Base-by-base conservation (phyloP, 1,139 yeast genomes). In the Kazachstania sp. region DNA sequence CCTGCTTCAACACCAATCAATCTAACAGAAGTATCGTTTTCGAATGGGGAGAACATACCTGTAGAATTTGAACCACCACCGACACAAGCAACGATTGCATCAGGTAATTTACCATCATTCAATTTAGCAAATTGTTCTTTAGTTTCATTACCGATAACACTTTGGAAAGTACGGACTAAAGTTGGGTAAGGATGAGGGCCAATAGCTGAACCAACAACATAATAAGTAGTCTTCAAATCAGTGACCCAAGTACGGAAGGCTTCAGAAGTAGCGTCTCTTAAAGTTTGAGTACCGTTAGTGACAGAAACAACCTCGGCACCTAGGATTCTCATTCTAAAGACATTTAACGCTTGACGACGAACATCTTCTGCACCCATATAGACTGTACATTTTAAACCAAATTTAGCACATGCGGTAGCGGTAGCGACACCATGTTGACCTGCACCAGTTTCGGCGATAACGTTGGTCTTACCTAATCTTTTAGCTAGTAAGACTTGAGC, bases 351-450 rank as follows among this genome's bases (percentile, higher is more conserved):
- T 75, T 92, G 99, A 70, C 99, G 86, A 68, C 97, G 85, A 44
- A 86, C 95, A 71, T 92, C 99, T 70, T 92, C 98, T 44, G 97
- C 97, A 53, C 99, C 99, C 99, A 92, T 92, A 64, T 80, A 92
- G 35, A 92, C 95, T n/a, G 87, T 86, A 73, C 98, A 92, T 64
- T 85, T 80, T 69, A 92, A 68, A 46, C 98, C 98, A 59, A 92
- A 92, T 68, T 92, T 94, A 56, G 99, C 99, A 71, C 96, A 90
- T 0, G 95, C 97, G 48, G 98, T 92, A 30, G 99, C 99, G 50
- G 98, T 92, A 41, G 99, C 99, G 40, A 92, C 99, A 72, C 99
- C 99, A 66, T 92, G 99, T 73, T 92, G 99, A 54, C 99, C 99
- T 47, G 99, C 99, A 68, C 99, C 99, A 41, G 99, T 92, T 72